Percentiles rank a stretch among this genome's conserved stretches.
Conservation (phyloP, 148 eudicot genomes). For the Tetragonia tetragonoides region DNA sequence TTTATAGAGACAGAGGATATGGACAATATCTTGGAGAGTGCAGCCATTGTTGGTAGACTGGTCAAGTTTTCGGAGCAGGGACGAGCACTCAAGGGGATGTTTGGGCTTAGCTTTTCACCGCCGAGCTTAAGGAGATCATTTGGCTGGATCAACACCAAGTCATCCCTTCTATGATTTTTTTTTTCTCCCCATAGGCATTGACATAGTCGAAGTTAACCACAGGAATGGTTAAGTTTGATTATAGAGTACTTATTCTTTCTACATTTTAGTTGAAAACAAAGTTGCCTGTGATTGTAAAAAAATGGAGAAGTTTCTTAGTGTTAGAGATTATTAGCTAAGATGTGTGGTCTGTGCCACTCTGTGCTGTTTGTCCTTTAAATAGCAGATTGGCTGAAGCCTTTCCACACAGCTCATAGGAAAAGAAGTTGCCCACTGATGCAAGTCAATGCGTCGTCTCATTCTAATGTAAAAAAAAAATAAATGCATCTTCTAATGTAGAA, state of each 20-base stretch:
- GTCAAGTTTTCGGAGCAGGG: slow-evolving; percentile 70
- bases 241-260: slow-evolving; percentile 9
- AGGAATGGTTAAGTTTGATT: slow-evolving; percentile 9
- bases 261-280: slow-evolving; percentile 12
- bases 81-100: slow-evolving; percentile 70
- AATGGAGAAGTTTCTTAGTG: neutral
- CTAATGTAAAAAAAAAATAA: no score
- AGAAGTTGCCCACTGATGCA: neutral
- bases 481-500: no score
- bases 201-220: slow-evolving; percentile 18
- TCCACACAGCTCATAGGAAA: neutral
- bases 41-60: slow-evolving; percentile 62
- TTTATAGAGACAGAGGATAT: slow-evolving; percentile 59
- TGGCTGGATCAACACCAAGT: slow-evolving; percentile 54
- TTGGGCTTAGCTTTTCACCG: slow-evolving; percentile 81
- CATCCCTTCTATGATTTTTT: slow-evolving; percentile 41
- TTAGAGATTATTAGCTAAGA: neutral
- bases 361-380: slow-evolving; percentile 11
- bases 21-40: slow-evolving; percentile 53
- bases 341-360: slow-evolving; percentile 10
- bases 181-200: slow-evolving; percentile 9
- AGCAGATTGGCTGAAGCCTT: neutral
- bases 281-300: slow-evolving; percentile 16
- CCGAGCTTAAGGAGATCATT: slow-evolving; percentile 52
- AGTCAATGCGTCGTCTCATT: neutral